A percentile compares a stretch with the other conserved stretches of the same genome.
Evolutionary conservation across 116 monocot genomes (phyloP).

Genomic region (Cymodocea nodosa): DNA sequence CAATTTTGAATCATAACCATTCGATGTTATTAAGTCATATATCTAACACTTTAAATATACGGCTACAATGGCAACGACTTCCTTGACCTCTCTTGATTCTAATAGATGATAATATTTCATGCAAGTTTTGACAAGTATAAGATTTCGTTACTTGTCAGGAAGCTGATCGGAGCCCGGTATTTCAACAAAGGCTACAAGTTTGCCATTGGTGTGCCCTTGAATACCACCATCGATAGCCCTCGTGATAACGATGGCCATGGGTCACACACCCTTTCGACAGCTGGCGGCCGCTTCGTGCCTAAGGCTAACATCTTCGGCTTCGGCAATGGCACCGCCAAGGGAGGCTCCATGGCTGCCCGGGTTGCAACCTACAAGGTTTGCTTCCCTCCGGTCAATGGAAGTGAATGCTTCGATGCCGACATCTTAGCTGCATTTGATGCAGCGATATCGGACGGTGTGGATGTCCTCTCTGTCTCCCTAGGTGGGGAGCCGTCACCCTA

Average conservation of each 20-base stretch:
- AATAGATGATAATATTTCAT: too few relatives aligned
- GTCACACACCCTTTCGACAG: constrained; percentile 79
- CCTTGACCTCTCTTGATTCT: too few relatives aligned
- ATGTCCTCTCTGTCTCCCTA: constrained; percentile 70
- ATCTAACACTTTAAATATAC: too few relatives aligned
- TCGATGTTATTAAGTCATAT: too few relatives aligned
- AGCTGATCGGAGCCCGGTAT: constrained; percentile 70
- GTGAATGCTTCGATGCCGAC: constrained; percentile 40
- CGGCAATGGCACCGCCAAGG: constrained; percentile 65
- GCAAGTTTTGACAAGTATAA: too few relatives aligned
- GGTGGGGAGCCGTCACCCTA: constrained; percentile 21
- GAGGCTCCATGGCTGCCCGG: constrained; percentile 55
- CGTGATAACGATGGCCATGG: constrained; percentile 64
- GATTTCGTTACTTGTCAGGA: constrained; percentile 20
- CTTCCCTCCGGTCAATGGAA: constrained; percentile 12
- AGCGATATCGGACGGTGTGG: constrained; percentile 66
- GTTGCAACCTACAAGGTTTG: constrained; percentile 77
- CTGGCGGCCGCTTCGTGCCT: constrained; percentile 45
- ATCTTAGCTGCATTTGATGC: constrained; percentile 57
- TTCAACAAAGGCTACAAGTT: constrained; percentile 49
- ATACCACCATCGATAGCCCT: constrained; percentile 17
- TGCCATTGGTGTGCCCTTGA: not conserved
- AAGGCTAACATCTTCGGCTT: constrained; percentile 40
- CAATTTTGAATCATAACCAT: too few relatives aligned
- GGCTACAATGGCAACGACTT: too few relatives aligned